Evolutionary conservation across 495 filamentous ascomycete species (phyloP).

Genomic region (Lichina pygmaea): DNA sequence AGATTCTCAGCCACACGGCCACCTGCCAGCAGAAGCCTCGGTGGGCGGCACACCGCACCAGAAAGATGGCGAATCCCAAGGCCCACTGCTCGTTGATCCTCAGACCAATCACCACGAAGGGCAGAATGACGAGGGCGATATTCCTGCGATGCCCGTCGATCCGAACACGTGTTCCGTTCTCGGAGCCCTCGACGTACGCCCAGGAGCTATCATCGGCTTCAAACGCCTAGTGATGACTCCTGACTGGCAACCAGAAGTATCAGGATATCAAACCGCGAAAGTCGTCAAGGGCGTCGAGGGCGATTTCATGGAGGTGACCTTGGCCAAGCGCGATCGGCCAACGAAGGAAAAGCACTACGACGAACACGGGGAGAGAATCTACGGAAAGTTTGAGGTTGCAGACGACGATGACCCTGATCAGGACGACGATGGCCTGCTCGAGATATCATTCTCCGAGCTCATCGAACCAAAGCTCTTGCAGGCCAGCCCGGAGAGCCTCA

Average conservation of each 20-base stretch:
- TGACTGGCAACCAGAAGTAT: conserved; percentile 52
- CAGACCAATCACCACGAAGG: conserved; percentile 2
- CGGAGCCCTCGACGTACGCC: conserved; percentile 20
- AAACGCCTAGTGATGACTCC: conserved; percentile 48
- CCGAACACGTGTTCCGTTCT: conserved; percentile 25
- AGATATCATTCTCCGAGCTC: conserved; percentile 26
- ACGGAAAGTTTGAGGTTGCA: conserved; percentile 41
- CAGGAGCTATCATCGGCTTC: conserved; percentile 54
- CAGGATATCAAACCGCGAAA: conserved; percentile 36
- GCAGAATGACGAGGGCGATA: conserved; percentile 22
- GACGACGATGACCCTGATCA: conserved; percentile 23
- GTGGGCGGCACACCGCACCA: conserved; percentile 1
- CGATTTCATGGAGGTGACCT: conserved; percentile 25
- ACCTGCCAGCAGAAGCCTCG: not conserved
- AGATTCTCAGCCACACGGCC: conserved; percentile 1
- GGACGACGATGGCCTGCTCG: conserved; percentile 24
- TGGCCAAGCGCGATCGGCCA: conserved; percentile 41
- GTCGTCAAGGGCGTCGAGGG: conserved; percentile 23
- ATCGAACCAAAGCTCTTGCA: conserved; percentile 33
- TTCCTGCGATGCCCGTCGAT: conserved; percentile 42
- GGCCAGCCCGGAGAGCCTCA: conserved; percentile 3
- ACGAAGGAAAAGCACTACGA: conserved; percentile 20
- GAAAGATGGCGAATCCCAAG: conserved; percentile 6
- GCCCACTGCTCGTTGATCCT: not conserved
- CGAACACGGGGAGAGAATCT: conserved; percentile 27